A percentile compares a stretch with the other conserved stretches of the same genome.
phyloP scores from a whole-genome alignment of 305 asterid species.

The Fraxinus dipetala region DNA sequence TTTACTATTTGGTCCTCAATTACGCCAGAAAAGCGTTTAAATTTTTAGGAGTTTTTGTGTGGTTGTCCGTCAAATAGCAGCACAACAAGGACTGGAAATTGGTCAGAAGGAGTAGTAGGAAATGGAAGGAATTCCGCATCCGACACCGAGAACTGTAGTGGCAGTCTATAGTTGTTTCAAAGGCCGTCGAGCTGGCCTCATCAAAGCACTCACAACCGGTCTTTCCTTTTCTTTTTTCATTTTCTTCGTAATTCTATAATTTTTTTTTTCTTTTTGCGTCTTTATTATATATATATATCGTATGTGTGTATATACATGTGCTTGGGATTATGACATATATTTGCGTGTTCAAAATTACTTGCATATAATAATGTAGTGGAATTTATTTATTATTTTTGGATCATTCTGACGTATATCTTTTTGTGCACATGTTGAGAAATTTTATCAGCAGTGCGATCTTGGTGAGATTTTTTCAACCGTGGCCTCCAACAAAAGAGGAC shows the following conservation, averaged over 20 bases:
- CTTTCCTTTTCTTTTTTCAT: background rate
- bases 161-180: slow-evolving; percentile 71
- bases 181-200: slow-evolving; percentile 67
- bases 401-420: background rate
- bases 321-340: background rate
- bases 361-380: background rate
- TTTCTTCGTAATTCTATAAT: background rate
- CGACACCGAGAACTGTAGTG: slow-evolving; percentile 66
- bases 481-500: too few species aligned
- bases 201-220: slow-evolving; percentile 78
- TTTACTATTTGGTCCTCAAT: background rate
- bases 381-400: background rate
- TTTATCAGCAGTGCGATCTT: slow-evolving; percentile 37
- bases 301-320: background rate
- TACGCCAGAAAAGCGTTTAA: background rate
- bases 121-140: slow-evolving; percentile 56
- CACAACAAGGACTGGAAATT: background rate
- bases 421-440: slow-evolving; percentile 37
- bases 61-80: background rate
- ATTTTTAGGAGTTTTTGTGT: background rate
- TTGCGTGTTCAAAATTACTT: background rate
- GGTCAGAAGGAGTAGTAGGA: background rate
- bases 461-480: slow-evolving; percentile 33
- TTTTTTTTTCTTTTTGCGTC: background rate
- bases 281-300: background rate